Evolutionary conservation across 352 stramenopile genomes (phyloP), one percentile per base, ranked within the genome.

Genomic region (Phytophthora pluvialis): DNA sequence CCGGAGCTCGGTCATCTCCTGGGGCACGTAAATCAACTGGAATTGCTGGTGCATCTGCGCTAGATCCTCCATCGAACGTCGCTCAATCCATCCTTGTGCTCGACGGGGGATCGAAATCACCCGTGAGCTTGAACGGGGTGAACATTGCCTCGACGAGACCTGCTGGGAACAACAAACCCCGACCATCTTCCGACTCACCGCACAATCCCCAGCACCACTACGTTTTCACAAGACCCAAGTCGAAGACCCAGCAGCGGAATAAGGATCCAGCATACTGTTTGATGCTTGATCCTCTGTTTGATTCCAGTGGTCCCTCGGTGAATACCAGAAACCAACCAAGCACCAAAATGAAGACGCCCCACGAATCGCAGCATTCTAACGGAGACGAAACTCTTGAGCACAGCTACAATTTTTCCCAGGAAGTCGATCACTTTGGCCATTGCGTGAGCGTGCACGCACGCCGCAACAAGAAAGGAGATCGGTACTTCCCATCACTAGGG

Each of bases 261-360:
- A 54, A 69, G 12, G 70, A 80, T 18, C 61, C 67, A 29, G 63
- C 38, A 3, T 67, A 69, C 11, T 61, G 49, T 12, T 66, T 90
- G 25, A 90, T 91, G 81, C 72, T 93, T 8, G 84, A 93, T 42
- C 81, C 81, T 11, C 70, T 91, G 2, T 93, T 91, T 61, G 76
- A 86, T 32, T 70, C 71, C 11, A 55, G 4, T 58, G 50, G 35
- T 33, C 36, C 28, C 36, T 48, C n/a, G 39, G 29, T 28, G n/a
- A 53, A 26, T 40, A 43, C 9, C 26, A 67, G 48, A 52, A 70
- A 35, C n/a, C 18, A 40, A 44, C 32, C 28, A 4, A 52, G 10
- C 13, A 11, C 29, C 32, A 51, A 47, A 12, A 38, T 39, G 25
- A 33, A 69, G 16, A 36, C 21, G 26, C 16, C 6, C 10, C 44